Base-by-base conservation (phyloP, 129 eudicot species). In the Flaveria trinervia region DNA sequence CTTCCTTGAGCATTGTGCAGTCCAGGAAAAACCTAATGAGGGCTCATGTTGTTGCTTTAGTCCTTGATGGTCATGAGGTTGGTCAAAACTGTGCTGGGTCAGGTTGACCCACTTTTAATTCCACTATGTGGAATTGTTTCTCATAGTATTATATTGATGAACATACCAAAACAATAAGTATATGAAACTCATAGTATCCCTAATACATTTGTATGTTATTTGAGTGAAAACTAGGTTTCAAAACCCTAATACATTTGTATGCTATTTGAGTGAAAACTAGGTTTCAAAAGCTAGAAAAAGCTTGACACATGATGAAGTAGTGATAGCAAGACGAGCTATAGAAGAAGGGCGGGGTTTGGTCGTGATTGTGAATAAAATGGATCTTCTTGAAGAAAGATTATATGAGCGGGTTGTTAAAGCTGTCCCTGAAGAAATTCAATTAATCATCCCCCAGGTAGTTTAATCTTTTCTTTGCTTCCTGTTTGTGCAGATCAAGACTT, bases 321-420 rank as follows among this genome's bases (percentile, higher is more conserved):
- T 89, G 26, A 95, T 95, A 75, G 96, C 97, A 25, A 88, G 99
- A 84, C 87, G 91, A 71, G 89, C 97, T 13, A 86, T 95, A 57
- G 99, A 91, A 74, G 99, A 94, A 92, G 99, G 99, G 33, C 82
- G 99, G 15, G 97, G 99, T 61, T 82, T 95, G 85, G 88, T 95
- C n/a, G 87, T 95, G 23, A 82, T 95, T 64, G 97, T 95, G 81
- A 95, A 91, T 89, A 95, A 95, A 84, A 91, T 94, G 94, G 99
- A 95, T 87, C 96, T 95, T 66, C 74, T 95, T 59, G 88, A 70
- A 46, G 91, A 90, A 54, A 87, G 72, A 76, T 70, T 71, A 57
- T 87, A 91, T 44, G 90, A 91, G 54, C 78, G 87, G 43, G 90
- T 95, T 30, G 57, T 86, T 36, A 74, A 84, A 66, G 92, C 89